phyloP scores from a whole-genome alignment of 1,139 yeast genomes.

The Magnusiomyces ingens region DNA sequence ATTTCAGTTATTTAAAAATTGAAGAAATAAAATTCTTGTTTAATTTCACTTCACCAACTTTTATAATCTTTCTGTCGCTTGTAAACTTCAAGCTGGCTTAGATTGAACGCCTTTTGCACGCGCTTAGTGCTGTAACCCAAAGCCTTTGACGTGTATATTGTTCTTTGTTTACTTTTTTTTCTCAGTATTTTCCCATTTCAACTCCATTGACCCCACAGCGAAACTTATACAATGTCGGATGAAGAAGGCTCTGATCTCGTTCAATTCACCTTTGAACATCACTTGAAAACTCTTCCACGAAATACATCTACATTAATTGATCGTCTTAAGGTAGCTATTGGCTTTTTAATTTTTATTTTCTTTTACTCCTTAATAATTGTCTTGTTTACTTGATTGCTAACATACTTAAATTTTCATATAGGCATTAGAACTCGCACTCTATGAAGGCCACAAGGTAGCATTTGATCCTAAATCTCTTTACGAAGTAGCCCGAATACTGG shows the following conservation, averaged over 20 bases:
- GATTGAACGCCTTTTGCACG: not conserved
- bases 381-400: not conserved
- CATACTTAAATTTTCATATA: not conserved
- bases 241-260: not conserved
- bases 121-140: not conserved
- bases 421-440: not conserved
- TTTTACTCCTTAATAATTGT: not conserved
- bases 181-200: not conserved
- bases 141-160: not conserved
- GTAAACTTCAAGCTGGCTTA: not conserved
- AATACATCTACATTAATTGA: not conserved
- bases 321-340: not conserved
- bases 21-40: not conserved
- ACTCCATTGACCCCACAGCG: not conserved
- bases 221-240: not conserved
- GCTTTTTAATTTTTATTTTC: not conserved
- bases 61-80: not conserved
- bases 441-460: slow-evolving; percentile 36
- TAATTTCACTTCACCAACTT: not conserved
- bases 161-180: not conserved
- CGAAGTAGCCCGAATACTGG: slow-evolving; percentile 45
- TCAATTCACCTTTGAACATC: not conserved
- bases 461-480: slow-evolving; percentile 44
- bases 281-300: not conserved
- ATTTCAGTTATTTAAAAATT: not conserved